Evolutionary conservation across 2,329 filamentous ascomycete species (phyloP), one percentile per base, ranked within the genome.

Genomic region (Hansfordia pulvinata): DNA sequence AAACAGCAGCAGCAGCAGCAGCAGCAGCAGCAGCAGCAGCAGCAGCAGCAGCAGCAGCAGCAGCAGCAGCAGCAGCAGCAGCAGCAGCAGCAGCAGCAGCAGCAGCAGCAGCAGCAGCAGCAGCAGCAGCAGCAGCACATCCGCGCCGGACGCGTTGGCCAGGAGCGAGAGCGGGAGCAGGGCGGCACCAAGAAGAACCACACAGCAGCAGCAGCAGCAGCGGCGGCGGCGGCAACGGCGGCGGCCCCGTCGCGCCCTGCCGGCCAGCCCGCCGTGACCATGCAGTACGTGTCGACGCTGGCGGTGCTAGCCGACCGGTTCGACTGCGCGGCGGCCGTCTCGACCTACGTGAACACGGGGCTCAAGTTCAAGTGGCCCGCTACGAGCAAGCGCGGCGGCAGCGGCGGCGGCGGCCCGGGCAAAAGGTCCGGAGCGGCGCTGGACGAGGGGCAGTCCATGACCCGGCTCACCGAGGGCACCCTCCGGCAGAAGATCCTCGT

Each of bases 221-320:
- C n/a, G n/a, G n/a, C n/a, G n/a, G n/a, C n/a, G n/a, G n/a, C n/a
- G n/a, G n/a, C n/a, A n/a, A n/a, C n/a, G n/a, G n/a, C n/a, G n/a
- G n/a, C n/a, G n/a, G n/a, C n/a, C n/a, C n/a, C n/a, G n/a, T n/a
- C n/a, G n/a, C n/a, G n/a, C n/a, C n/a, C n/a, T n/a, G n/a, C n/a
- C n/a, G n/a, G n/a, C 10, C 25, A 19, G 25, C n/a, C 25, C 6
- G 23, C 12, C n/a, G 11, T 18, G 19, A 65, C 64, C 10, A 62
- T 81, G 35, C 52, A 66, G 6, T 77, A 77, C 36, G 57, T 80
- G 8, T 68, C 73, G 10, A 77, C 76, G 2, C 54, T 85, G 20
- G 71, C 76, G 20, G 64, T 83, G 27, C 64, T 82, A 30, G 76
- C 78, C 8, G 80, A 85, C 47, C 69, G 76, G 23, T 85, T 83